phyloP scores from a whole-genome alignment of 805 yeast genomes.

The Isabelozyma pseudorhagii region DNA sequence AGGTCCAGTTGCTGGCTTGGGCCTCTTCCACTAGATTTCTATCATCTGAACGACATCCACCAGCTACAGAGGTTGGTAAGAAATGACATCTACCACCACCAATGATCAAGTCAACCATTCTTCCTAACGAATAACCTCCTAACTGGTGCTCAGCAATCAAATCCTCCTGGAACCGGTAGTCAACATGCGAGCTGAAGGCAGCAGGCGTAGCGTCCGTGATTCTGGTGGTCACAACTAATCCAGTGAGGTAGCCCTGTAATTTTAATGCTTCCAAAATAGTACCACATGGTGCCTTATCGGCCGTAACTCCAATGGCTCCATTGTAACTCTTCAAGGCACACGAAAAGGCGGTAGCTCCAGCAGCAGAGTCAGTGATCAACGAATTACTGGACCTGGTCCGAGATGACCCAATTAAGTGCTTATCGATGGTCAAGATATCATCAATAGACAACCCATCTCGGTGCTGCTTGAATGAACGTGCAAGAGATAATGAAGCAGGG shows the following conservation, averaged over 20 bases:
- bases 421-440: constrained; percentile 61
- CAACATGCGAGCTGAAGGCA: constrained; percentile 78
- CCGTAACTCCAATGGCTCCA: constrained; percentile 87
- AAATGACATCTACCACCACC: constrained; percentile 93
- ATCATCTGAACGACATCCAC: constrained; percentile 70
- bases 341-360: constrained; percentile 93
- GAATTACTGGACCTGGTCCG: constrained; percentile 79
- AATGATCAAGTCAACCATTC: constrained; percentile 75
- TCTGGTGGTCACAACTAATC: constrained; percentile 88
- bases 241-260: constrained; percentile 75
- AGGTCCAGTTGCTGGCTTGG: constrained; percentile 46
- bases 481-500: constrained; percentile 77
- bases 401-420: constrained; percentile 74
- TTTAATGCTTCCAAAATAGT: constrained; percentile 87
- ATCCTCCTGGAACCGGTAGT: constrained; percentile 73
- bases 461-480: constrained; percentile 71
- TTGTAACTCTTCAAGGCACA: constrained; percentile 83
- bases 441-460: constrained; percentile 51
- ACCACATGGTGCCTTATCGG: constrained; percentile 73
- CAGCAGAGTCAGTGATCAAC: constrained; percentile 90
- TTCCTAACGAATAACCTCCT: constrained; percentile 78
- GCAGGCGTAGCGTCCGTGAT: constrained; percentile 97
- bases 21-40: constrained; percentile 69
- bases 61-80: constrained; percentile 49
- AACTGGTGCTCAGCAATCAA: constrained; percentile 84